Evolutionary conservation across 306 rosid genomes (phyloP), one percentile per base, ranked within the genome.

Genomic region (Sphenostylis stenocarpa): DNA sequence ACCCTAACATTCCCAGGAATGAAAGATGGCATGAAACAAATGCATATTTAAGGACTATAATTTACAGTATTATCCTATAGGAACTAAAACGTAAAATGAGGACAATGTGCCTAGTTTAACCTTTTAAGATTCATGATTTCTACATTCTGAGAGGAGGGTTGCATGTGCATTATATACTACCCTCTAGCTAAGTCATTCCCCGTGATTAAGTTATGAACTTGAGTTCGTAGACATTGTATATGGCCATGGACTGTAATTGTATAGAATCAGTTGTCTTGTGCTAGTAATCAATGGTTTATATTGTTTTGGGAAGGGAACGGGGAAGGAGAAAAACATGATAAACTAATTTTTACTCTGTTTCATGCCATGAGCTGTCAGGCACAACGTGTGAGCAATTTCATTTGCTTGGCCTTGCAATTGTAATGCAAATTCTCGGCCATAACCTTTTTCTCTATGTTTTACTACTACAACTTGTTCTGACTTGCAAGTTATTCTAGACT

Each of bases 341-440:
- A 26, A n/a, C 63, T 31, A 24, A 4, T 56, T 6, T 14, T 26
- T 24, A 56, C 63, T 56, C 17, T 77, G 17, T 41, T 67, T 29
- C 2, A 5, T 3, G 3, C 55, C 11, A 45, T 17, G 19, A 26
- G 2, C 19, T 33, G 21, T 48, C 26, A 10, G 64, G 78, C 17
- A 51, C 55, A 29, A 44, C 17, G 47, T 51, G 75, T 45, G 49
- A 49, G 70, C 15, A 5, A 55, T 77, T 24, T 26, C 64, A 44
- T 62, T 41, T 52, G 47, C 61, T 33, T 14, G 16, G 11, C 60
- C 49, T 61, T 63, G 41, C 39, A 17, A 26, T 43, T 21, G 6
- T 53, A 44, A 67, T 81, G 77, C 29, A 24, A 51, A 78, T 55
- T 15, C 60, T 41, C 53, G 67, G n/a, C 44, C 43, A n/a, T 79